Evolutionary conservation across 2,329 filamentous ascomycete genomes (phyloP).

Genomic region (Colletotrichum destructivum): DNA sequence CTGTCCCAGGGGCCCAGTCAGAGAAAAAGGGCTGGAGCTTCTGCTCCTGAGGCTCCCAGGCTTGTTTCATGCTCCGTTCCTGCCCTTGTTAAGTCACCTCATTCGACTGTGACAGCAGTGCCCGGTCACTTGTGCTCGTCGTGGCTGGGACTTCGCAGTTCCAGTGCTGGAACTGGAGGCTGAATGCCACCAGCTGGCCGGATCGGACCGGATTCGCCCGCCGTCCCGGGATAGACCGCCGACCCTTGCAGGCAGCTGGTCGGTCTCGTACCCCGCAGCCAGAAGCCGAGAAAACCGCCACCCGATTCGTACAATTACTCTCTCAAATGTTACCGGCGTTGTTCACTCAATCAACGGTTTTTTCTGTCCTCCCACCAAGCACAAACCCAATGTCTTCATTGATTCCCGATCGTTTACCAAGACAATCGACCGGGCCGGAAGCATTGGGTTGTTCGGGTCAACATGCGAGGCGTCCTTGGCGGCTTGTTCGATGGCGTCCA

Average conservation of each 20-base stretch:
- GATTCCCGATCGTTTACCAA: constrained; percentile 80
- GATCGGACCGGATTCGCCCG: constrained; percentile 11
- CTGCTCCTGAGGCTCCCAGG: background rate
- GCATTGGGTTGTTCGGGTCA: constrained; percentile 90
- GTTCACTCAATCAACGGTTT: constrained; percentile 75
- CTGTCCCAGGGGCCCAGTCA: background rate
- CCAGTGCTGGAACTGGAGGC: constrained; percentile 8
- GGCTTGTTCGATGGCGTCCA: constrained; percentile 97
- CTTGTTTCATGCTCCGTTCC: background rate
- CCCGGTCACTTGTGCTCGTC: background rate
- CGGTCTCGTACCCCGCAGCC: constrained; percentile 32
- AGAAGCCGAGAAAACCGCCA: constrained; percentile 8
- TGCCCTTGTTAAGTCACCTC: background rate
- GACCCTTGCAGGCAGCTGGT: constrained; percentile 9
- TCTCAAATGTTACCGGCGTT: background rate
- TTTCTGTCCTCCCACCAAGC: constrained; percentile 74
- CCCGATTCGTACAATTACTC: constrained; percentile 16
- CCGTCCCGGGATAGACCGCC: constrained; percentile 17
- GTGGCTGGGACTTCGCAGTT: background rate
- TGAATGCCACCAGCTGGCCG: constrained; percentile 9
- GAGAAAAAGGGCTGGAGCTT: background rate
- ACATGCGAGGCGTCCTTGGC: constrained; percentile 93
- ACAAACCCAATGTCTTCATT: constrained; percentile 73
- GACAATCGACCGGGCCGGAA: constrained; percentile 89
- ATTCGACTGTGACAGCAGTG: background rate